These are phyloP conservation scores for Alternaria infectoria DNA, from an alignment of 2,329 filamentous ascomycete genomes.

Conservation along the genomic window DNA sequence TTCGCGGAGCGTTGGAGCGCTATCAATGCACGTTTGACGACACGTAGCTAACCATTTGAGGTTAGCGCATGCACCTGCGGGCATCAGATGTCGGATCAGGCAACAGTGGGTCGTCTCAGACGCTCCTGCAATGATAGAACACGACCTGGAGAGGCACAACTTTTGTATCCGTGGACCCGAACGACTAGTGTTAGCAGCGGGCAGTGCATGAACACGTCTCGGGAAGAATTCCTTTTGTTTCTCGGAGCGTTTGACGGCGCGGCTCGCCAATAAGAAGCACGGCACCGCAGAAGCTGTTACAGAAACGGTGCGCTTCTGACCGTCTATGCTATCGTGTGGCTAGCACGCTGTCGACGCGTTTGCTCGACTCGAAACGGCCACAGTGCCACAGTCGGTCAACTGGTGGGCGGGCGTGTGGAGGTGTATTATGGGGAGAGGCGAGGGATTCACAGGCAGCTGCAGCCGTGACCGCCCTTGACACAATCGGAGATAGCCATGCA, in stretches of 20 bases:
- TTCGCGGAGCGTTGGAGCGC: background rate
- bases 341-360: background rate
- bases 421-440: background rate
- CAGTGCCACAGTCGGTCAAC: conserved; percentile 9
- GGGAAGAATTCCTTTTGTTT: conserved; percentile 18
- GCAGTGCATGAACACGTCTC: conserved; percentile 7
- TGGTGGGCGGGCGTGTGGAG: background rate
- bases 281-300: conserved; percentile 8
- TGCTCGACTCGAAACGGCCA: conserved; percentile 17
- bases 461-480: background rate
- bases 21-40: background rate
- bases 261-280: conserved; percentile 2
- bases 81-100: background rate
- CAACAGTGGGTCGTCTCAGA: conserved; percentile 1
- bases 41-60: background rate
- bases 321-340: background rate
- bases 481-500: background rate
- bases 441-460: background rate
- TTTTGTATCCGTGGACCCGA: background rate
- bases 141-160: conserved; percentile 1
- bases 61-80: background rate
- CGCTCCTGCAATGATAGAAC: conserved; percentile 7
- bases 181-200: background rate
- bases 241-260: conserved; percentile 10
- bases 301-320: conserved; percentile 1